phyloP scores from a whole-genome alignment of 768 basidiomycete species.

The Mycena belliarum region DNA sequence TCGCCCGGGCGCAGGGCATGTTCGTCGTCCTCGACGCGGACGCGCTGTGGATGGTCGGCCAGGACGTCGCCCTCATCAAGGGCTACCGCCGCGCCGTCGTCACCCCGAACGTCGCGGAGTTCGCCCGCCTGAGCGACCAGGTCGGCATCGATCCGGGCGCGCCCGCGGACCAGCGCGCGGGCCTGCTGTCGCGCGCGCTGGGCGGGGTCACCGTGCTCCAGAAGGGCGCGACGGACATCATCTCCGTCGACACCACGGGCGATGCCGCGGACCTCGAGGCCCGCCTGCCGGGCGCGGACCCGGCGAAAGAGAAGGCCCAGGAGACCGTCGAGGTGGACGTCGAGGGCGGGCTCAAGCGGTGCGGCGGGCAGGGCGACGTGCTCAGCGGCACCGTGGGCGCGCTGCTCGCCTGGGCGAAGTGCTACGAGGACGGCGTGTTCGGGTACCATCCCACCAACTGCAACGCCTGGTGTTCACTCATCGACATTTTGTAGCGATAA shows the following conservation, averaged over 20 bases:
- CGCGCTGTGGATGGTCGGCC: conserved; percentile 80
- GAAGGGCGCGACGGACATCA: conserved; percentile 82
- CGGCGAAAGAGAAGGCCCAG: conserved; percentile 50
- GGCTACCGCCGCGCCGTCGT: conserved; percentile 88
- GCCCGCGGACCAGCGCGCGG: conserved; percentile 59
- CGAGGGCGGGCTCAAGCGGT: conserved; percentile 85
- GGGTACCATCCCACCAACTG: conserved; percentile 49
- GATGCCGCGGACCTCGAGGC: conserved; percentile 46
- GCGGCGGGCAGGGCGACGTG: conserved; percentile 96
- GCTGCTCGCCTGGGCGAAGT: conserved; percentile 93
- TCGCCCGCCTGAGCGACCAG: conserved; percentile 77
- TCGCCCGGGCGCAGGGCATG: conserved; percentile 77
- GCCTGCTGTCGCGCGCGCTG: conserved; percentile 67
- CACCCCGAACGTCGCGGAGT: conserved; percentile 95
- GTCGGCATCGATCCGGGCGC: conserved; percentile 61
- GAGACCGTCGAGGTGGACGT: conserved; percentile 68
- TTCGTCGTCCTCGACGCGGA: conserved; percentile 96
- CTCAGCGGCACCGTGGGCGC: conserved; percentile 86
- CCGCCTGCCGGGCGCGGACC: conserved; percentile 43
- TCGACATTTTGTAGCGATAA: conserved; percentile 44
- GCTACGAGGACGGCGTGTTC: conserved; percentile 83
- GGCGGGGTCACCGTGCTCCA: conserved; percentile 90
- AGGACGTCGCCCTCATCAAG: conserved; percentile 69
- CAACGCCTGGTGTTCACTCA: background rate
- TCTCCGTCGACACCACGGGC: conserved; percentile 74